phyloP scores from a whole-genome alignment of 1,284 basidiomycete genomes.

The Limonomyces culmigenus region DNA sequence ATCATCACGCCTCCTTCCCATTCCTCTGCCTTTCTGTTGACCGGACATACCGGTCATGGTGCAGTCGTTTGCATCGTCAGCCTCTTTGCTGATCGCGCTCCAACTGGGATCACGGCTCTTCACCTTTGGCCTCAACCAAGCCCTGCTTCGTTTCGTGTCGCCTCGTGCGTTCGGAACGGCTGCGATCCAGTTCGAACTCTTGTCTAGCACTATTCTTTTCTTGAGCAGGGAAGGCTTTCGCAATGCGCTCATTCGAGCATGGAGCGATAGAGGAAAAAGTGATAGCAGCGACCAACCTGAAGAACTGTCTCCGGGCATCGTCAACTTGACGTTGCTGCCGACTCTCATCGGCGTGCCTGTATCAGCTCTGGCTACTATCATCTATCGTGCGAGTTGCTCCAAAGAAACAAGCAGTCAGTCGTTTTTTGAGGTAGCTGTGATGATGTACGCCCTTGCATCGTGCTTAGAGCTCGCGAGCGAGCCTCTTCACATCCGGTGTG shows the following conservation, averaged over 20 bases:
- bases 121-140: constrained; percentile 83
- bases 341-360: constrained; percentile 38
- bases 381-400: constrained; percentile 31
- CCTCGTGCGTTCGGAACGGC: constrained; percentile 80
- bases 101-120: constrained; percentile 73
- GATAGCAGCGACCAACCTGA: too few relatives aligned
- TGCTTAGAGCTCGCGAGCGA: constrained; percentile 67
- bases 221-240: constrained; percentile 84
- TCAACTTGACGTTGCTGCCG: constrained; percentile 42
- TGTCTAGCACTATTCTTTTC: constrained; percentile 84
- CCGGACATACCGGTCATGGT: not conserved
- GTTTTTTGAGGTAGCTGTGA: constrained; percentile 45
- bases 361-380: constrained; percentile 23
- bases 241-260: constrained; percentile 50
- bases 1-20: not conserved
- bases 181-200: constrained; percentile 72
- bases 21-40: not conserved
- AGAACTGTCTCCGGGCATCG: constrained; percentile 5
- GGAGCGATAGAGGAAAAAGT: not conserved
- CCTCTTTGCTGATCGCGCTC: constrained; percentile 69
- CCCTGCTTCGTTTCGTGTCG: constrained; percentile 68
- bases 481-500: constrained; percentile 64
- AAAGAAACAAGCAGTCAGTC: constrained; percentile 39
- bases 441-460: constrained; percentile 58
- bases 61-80: constrained; percentile 29